phyloP scores from a whole-genome alignment of 1,139 yeast species.

The Tardiomyces blankii region DNA sequence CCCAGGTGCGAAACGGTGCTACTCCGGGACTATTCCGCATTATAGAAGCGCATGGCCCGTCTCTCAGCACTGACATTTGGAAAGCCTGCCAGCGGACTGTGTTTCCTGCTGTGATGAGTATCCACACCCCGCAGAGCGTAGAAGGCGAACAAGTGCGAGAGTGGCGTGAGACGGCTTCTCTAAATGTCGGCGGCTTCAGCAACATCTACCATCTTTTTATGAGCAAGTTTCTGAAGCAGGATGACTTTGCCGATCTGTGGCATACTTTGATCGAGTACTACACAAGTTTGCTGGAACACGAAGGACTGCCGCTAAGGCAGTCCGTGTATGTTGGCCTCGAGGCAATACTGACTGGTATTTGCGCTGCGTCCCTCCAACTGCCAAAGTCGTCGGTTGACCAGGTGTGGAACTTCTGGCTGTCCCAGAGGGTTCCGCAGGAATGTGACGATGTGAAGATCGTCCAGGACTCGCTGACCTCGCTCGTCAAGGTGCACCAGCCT shows the following conservation, averaged over 20 bases:
- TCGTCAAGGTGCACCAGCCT: slow-evolving; percentile 18
- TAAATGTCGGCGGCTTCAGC: slow-evolving; percentile 50
- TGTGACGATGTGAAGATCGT: slow-evolving; percentile 11
- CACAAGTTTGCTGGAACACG: slow-evolving; percentile 27
- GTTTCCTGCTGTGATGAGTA: slow-evolving; percentile 24
- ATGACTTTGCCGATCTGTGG: slow-evolving; percentile 34
- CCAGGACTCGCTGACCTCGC: slow-evolving; percentile 19
- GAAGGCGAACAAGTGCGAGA: slow-evolving; percentile 24
- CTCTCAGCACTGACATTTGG: slow-evolving; percentile 33
- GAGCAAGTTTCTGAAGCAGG: slow-evolving; percentile 20
- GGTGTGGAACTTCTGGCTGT: slow-evolving; percentile 51
- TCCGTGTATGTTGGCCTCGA: slow-evolving; percentile 43
- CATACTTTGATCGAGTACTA: slow-evolving; percentile 39
- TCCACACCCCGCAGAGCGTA: slow-evolving; percentile 13
- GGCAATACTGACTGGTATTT: slow-evolving; percentile 24
- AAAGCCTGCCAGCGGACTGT: slow-evolving; percentile 25
- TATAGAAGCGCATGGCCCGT: slow-evolving; percentile 62
- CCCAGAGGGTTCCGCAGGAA: slow-evolving; percentile 31
- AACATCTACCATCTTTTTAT: slow-evolving; percentile 39
- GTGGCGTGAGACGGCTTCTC: slow-evolving; percentile 45
- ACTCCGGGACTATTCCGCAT: slow-evolving; percentile 80
- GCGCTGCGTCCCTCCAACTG: slow-evolving; percentile 1
- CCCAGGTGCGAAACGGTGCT: slow-evolving; percentile 82
- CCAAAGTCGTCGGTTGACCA: slow-evolving; percentile 8
- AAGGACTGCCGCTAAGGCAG: slow-evolving; percentile 38